A percentile compares a stretch with the other conserved stretches of the same genome.
Conservation (phyloP, 31 red algal species). For the Pterothamnion heteromorphum region DNA sequence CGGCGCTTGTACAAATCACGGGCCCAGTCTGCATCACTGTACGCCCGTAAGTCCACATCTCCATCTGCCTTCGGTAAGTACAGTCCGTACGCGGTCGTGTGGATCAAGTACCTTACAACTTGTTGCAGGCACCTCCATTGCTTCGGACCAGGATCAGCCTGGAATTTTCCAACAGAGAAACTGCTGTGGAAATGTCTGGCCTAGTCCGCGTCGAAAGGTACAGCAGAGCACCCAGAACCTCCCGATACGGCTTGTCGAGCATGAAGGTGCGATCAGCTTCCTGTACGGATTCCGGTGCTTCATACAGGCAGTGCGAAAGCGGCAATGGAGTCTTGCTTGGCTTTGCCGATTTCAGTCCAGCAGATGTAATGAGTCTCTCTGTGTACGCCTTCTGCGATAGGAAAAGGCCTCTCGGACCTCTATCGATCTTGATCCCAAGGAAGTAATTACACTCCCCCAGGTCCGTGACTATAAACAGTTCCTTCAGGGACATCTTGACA, state of each 20-base stretch:
- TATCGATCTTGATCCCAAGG: background rate
- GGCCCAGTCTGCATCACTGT: conserved; percentile 41
- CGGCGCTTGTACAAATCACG: background rate
- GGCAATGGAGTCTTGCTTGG: background rate
- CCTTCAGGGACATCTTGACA: background rate
- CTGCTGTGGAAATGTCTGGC: too few species aligned
- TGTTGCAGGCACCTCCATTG: too few species aligned
- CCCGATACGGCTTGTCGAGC: too few species aligned
- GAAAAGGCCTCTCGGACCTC: background rate
- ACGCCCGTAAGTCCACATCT: background rate
- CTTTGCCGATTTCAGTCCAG: background rate
- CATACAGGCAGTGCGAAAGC: conserved; percentile 2
- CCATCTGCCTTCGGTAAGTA: background rate
- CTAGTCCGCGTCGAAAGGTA: too few species aligned
- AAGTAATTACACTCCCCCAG: background rate
- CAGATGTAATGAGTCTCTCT: too few species aligned
- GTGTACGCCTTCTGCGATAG: background rate
- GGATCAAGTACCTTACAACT: too few species aligned
- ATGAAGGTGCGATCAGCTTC: too few species aligned
- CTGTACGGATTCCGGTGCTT: too few species aligned
- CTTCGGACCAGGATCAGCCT: too few species aligned
- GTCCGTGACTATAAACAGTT: background rate
- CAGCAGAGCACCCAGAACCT: too few species aligned
- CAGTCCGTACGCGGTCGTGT: background rate
- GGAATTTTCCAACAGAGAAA: too few species aligned